Conservation (phyloP, 306 rosid genomes). For the Acmispon strigosus region DNA sequence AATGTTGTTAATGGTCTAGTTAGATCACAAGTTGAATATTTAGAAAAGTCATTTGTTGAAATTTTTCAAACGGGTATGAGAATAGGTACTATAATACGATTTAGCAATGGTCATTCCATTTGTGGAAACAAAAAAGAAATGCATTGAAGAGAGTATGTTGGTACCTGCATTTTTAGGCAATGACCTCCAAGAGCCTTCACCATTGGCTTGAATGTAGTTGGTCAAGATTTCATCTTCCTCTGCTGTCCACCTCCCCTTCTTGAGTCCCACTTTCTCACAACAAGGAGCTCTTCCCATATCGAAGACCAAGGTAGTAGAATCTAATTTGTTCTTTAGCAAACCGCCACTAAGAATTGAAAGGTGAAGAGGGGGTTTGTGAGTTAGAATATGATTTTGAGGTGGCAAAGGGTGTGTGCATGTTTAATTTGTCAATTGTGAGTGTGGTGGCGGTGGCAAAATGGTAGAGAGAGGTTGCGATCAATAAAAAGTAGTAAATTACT, state of each 20-base stretch:
- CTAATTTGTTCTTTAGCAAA: not conserved
- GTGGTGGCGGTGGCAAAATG: not conserved
- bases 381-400: too few relatives aligned
- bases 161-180: conserved; percentile 84
- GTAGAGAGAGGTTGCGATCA: not conserved
- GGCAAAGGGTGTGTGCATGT: not conserved
- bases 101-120: too few relatives aligned
- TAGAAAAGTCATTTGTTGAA: too few relatives aligned
- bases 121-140: too few relatives aligned
- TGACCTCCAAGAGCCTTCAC: conserved; percentile 92
- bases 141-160: not conserved
- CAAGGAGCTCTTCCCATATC: conserved; percentile 87
- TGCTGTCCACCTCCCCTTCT: conserved; percentile 73
- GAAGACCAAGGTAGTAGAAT: not conserved
- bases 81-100: too few relatives aligned
- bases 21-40: too few relatives aligned
- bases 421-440: not conserved
- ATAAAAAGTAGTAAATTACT: not conserved
- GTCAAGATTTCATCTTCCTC: conserved; percentile 69
- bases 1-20: not conserved
- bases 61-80: too few relatives aligned
- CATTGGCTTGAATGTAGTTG: conserved; percentile 52
- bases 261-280: conserved; percentile 79
- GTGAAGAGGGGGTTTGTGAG: too few relatives aligned
- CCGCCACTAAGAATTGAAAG: not conserved